Evolutionary conservation across 106 monocot species (phyloP), one percentile per base, ranked within the genome.

Genomic region (Narthecium ossifragum): DNA sequence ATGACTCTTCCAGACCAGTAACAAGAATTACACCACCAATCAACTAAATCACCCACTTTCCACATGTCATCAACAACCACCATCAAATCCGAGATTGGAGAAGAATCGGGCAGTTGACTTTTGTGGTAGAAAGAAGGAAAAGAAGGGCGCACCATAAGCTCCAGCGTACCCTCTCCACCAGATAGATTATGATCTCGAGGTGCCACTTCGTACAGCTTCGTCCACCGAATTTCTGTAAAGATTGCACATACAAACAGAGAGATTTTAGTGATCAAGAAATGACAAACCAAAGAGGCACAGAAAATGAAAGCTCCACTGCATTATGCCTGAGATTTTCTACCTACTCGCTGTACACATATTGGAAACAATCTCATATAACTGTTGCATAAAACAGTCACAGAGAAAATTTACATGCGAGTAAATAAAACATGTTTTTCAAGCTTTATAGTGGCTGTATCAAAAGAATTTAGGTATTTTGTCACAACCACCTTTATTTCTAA

Each of bases 11-110:
- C 85, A 53, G 80, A 77, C 85, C 85, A 85, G 48, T 65, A 81
- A 66, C 76, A 80, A 58, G 39, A 45, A 23, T 77, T 73, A 52
- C 1, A 73, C 73, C 73, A 74, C 70, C 76, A 81, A 57, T 85
- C 85, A 77, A 85, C 74, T 68, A 77, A 60, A 74, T 85, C 80
- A n/a, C 80, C 85, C 33, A 81, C 49, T 71, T 70, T 62, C 85
- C 80, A 77, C 7, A 70, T 25, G 57, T 77, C 80, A 55, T 70
- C 31, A 23, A 63, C 50, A 62, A 81, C 33, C 48, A 55, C 77
- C 51, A 74, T 56, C 23, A 77, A 62, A 58, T 77, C 70, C 55
- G 49, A 49, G 67, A 45, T 48, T 22, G 63, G 70, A 63, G 48
- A 27, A 10, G 20, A 31, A 48, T 66, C 62, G 25, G 66, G 73